Conservation (phyloP, 1,284 basidiomycete genomes). For the Tylopilus sp. region DNA sequence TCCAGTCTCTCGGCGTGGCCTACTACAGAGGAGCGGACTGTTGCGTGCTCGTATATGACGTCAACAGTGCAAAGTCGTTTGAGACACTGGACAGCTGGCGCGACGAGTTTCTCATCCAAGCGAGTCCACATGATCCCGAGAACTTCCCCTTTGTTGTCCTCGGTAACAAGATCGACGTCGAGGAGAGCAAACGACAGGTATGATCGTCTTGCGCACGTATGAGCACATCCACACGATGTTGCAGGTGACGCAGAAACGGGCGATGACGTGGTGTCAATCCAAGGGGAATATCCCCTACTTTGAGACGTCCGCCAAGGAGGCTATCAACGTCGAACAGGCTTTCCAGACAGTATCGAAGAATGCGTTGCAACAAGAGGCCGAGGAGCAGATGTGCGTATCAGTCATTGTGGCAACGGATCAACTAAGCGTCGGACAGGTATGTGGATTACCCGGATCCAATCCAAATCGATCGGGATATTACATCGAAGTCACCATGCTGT, state of each 20-base stretch:
- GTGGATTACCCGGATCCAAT: conserved; percentile 99
- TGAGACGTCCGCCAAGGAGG: conserved; percentile 99
- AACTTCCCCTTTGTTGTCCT: conserved; percentile 99
- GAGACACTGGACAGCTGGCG: conserved; percentile 98
- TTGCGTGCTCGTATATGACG: conserved; percentile 98
- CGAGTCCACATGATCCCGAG: conserved; percentile 97
- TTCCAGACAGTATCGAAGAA: conserved; percentile 99
- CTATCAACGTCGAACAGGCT: conserved; percentile 99
- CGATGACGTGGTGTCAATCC: conserved; percentile 99
- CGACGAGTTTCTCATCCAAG: conserved; percentile 97
- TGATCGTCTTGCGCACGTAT: conserved; percentile 21
- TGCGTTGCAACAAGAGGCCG: conserved; percentile 94
- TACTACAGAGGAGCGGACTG: conserved; percentile 99
- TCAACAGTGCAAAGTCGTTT: conserved; percentile 98
- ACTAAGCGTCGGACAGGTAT: conserved; percentile 57
- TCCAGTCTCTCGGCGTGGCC: conserved; percentile 97
- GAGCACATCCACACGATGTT: background rate
- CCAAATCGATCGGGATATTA: conserved; percentile 90
- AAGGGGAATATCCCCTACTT: conserved; percentile 99
- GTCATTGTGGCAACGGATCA: conserved; percentile 1
- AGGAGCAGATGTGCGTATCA: conserved; percentile 83
- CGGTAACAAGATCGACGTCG: conserved; percentile 99
- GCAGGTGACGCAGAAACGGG: conserved; percentile 97
- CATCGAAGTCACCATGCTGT: conserved; percentile 91
- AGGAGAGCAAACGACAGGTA: conserved; percentile 98